These are phyloP conservation scores for Dichotomocladium elegans DNA, from an alignment of 371 early-diverging fungal species.

Conservation along the genomic window DNA sequence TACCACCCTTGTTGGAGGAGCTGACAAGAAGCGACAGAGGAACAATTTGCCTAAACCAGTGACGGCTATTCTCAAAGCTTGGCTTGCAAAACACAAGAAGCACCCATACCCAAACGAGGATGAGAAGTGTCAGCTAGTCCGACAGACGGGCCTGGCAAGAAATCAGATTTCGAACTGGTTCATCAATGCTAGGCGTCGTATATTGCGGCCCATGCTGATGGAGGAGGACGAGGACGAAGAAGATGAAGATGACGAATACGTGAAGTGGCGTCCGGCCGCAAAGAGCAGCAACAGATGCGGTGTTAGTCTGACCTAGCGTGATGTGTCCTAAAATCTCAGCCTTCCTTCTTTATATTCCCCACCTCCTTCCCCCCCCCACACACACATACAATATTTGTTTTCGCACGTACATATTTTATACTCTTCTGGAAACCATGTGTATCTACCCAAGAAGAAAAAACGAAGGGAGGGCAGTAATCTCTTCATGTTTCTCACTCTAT, in stretches of 20 bases:
- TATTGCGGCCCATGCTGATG: constrained; percentile 41
- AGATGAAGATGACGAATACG: neutral
- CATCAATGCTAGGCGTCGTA: constrained; percentile 80
- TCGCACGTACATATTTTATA: too few relatives aligned
- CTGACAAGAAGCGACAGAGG: constrained; percentile 41
- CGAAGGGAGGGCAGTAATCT: too few relatives aligned
- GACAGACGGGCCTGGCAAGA: constrained; percentile 61
- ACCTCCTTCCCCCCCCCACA: neutral
- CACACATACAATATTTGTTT: too few relatives aligned
- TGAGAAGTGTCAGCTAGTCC: constrained; percentile 62
- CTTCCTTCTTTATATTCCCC: neutral
- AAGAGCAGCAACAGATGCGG: too few relatives aligned
- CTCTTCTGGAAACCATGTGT: too few relatives aligned
- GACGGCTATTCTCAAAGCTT: constrained; percentile 63
- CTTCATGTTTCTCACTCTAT: too few relatives aligned
- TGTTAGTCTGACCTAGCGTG: neutral
- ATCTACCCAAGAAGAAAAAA: too few relatives aligned
- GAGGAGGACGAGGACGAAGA: constrained; percentile 23
- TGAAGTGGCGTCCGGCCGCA: neutral
- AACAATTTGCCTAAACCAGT: constrained; percentile 62
- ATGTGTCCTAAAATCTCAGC: neutral
- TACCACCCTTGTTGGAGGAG: neutral
- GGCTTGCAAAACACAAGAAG: constrained; percentile 70
- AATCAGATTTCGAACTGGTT: constrained; percentile 31
- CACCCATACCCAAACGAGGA: constrained; percentile 84